Evolutionary conservation across 176 grass and related monocot species (phyloP).

Genomic region (Dactylis glomerata): DNA sequence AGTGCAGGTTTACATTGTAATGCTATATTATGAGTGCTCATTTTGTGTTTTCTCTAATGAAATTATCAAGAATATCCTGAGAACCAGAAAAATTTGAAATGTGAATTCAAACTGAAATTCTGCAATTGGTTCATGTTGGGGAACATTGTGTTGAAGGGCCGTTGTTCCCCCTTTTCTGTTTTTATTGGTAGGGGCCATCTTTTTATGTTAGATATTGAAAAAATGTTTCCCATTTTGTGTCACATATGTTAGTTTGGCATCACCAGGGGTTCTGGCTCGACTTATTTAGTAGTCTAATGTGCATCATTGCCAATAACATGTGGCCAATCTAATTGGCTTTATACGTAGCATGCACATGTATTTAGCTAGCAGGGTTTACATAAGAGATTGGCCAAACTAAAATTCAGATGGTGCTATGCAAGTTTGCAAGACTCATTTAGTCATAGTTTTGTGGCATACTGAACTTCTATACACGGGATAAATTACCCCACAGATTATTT

Average conservation of each 20-base stretch:
- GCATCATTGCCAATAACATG: too few relatives aligned
- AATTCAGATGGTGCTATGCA: neutral
- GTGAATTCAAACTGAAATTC: neutral
- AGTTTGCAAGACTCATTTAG: neutral
- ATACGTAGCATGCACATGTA: too few relatives aligned
- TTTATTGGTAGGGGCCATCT: conserved; percentile 4
- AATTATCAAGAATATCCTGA: neutral
- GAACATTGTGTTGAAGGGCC: conserved; percentile 2
- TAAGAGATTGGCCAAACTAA: too few relatives aligned
- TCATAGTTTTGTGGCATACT: neutral
- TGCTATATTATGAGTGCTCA: neutral
- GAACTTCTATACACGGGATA: neutral
- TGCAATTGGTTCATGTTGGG: neutral
- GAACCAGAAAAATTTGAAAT: neutral
- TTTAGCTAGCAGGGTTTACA: too few relatives aligned
- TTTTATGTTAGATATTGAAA: conserved; percentile 20
- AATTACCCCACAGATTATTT: neutral
- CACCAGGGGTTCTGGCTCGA: neutral
- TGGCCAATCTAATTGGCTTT: too few relatives aligned
- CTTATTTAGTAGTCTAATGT: neutral
- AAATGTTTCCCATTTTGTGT: neutral
- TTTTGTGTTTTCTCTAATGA: neutral
- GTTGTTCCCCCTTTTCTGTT: conserved; percentile 7
- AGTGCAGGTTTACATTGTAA: neutral
- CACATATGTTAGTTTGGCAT: neutral